phyloP scores from a whole-genome alignment of 73 alveolate species.

The Breviolum minutum region DNA sequence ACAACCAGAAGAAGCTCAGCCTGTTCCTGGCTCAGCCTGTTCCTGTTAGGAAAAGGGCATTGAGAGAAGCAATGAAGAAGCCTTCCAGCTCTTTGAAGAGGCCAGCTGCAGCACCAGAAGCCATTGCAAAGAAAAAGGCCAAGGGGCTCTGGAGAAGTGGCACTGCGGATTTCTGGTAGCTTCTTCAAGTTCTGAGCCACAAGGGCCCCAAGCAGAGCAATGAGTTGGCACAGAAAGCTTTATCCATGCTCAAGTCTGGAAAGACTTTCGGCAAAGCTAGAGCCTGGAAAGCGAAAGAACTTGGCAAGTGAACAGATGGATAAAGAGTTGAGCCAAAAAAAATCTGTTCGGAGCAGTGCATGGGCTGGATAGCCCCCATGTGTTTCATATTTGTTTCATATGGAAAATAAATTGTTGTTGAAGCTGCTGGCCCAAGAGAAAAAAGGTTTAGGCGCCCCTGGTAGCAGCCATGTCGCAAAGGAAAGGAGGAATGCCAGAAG shows the following conservation, averaged over 20 bases:
- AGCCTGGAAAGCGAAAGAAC: neutral
- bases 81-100: neutral
- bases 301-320: neutral
- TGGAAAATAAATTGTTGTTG: too few relatives aligned
- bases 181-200: neutral
- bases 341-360: too few relatives aligned
- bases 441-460: too few relatives aligned
- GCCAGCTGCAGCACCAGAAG: neutral
- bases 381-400: too few relatives aligned
- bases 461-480: too few relatives aligned
- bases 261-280: neutral
- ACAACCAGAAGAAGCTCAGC: neutral
- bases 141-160: conserved; percentile 24
- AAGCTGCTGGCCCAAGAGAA: too few relatives aligned
- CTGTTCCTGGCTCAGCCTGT: neutral
- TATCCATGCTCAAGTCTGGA: neutral
- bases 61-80: neutral
- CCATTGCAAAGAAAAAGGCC: neutral
- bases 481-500: too few relatives aligned
- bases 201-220: conserved; percentile 1
- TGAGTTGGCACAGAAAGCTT: neutral
- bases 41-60: neutral
- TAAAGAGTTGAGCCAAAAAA: neutral
- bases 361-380: neutral
- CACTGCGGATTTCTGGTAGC: neutral